Evolutionary conservation across 352 stramenopile species (phyloP), one percentile per base, ranked within the genome.

Genomic region (Aphanomyces invadans): DNA sequence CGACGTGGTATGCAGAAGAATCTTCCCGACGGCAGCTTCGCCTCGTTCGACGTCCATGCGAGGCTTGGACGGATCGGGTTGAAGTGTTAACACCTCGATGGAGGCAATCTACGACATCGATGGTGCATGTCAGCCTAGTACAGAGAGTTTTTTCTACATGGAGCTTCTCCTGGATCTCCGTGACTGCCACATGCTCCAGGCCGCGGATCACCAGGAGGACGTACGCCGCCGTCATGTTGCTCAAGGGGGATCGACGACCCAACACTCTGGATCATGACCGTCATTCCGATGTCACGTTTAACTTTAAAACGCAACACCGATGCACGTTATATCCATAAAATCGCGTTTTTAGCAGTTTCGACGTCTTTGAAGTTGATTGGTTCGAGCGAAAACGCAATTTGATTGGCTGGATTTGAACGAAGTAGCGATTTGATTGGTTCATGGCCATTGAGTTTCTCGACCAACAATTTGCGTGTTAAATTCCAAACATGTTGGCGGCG

Each of bases 181-280:
- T 54, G 38, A 86, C 72, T 7, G 74, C 81, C 10, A 92, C 69
- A 46, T 78, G 78, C 73, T 92, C 83, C 26, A 92, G 78, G 0
- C 83, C 81, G 55, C 83, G 80, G 70, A 92, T 76, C 65, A 86
- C 81, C 21, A 92, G 79, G 68, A 92, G 69, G 72, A 92, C 70
- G 56, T 92, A 92, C 52, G 49, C 4, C 2, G 49, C 49, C 25
- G 29, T n/a, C 46, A 54, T 29, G n/a, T 23, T 54, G n/a, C 10
- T 54, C 46, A 54, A 32, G 1, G 25, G 12, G 19, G 28, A 54
- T 10, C 15, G 1, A 17, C 9, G 19, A 12, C 21, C 46, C 19
- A 21, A 21, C 46, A 1, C 19, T 1, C 19, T 2, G 19, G 10
- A 1, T 29, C 12, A 2, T 28, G 1, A 57, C 29, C 46, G 7